These are phyloP conservation scores for Cryptococcus wingfieldii DNA, from an alignment of 1,284 basidiomycete genomes.

Conservation along the genomic window DNA sequence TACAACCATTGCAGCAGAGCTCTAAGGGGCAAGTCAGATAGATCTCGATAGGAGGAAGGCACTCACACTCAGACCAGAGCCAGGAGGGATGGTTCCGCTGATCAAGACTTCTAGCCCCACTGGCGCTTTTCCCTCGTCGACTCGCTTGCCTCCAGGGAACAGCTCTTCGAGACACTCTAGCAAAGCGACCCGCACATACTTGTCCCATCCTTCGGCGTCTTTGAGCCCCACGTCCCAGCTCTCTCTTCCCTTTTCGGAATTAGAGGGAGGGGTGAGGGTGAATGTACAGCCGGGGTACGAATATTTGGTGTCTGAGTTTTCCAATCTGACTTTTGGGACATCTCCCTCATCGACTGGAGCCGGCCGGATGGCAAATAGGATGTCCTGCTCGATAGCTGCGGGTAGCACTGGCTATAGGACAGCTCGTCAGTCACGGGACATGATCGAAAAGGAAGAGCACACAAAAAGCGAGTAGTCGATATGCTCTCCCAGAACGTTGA, in stretches of 20 bases:
- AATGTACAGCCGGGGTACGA: slow-evolving; percentile 54
- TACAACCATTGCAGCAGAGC: slow-evolving; percentile 72
- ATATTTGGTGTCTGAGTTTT: slow-evolving; percentile 57
- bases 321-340: background rate
- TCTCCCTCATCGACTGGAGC: background rate
- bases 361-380: slow-evolving; percentile 70
- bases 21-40: slow-evolving; percentile 14
- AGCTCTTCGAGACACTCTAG: slow-evolving; percentile 26
- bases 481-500: slow-evolving; percentile 77
- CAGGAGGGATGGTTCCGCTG: slow-evolving; percentile 72
- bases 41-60: background rate
- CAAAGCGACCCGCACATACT: slow-evolving; percentile 67
- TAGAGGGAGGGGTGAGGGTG: background rate
- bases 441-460: background rate
- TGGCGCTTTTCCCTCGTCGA: slow-evolving; percentile 29
- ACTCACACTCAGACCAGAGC: slow-evolving; percentile 75
- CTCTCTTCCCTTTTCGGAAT: background rate
- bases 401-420: slow-evolving; percentile 61
- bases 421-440: slow-evolving; percentile 29
- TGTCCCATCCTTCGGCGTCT: slow-evolving; percentile 70
- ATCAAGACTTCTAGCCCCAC: slow-evolving; percentile 69
- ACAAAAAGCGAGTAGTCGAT: slow-evolving; percentile 65
- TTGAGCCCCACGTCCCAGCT: slow-evolving; percentile 67
- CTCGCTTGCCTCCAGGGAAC: slow-evolving; percentile 13
- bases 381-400: slow-evolving; percentile 76